Conservation (phyloP, 768 basidiomycete genomes). For the Paxillus rubicundulus region DNA sequence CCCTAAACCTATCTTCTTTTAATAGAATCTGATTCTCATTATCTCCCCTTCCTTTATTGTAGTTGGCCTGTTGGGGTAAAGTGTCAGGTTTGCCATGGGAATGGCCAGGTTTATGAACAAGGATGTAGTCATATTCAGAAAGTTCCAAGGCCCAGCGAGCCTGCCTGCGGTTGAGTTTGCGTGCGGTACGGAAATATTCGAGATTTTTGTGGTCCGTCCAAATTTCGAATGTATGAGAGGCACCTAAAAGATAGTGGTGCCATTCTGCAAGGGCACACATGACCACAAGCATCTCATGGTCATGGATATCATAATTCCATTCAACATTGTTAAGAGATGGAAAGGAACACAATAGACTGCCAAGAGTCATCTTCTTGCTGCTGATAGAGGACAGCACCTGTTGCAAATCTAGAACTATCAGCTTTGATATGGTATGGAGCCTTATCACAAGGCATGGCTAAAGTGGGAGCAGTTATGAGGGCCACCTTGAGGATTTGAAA, state of each 20-base stretch:
- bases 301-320: slow-evolving; percentile 13
- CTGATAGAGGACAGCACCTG: slow-evolving; percentile 32
- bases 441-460: slow-evolving; percentile 11
- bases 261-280: slow-evolving; percentile 34
- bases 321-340: too few relatives aligned
- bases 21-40: too few relatives aligned
- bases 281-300: slow-evolving; percentile 50
- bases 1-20: too few relatives aligned
- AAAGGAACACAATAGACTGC: slow-evolving; percentile 22
- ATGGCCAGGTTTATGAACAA: slow-evolving; percentile 35
- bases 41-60: too few relatives aligned
- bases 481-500: slow-evolving; percentile 31
- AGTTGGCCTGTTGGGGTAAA: too few relatives aligned
- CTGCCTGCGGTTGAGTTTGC: slow-evolving; percentile 42
- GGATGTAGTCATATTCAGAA: slow-evolving; percentile 32
- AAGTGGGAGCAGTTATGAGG: slow-evolving; percentile 25
- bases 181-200: slow-evolving; percentile 25
- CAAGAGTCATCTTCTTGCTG: slow-evolving; percentile 19
- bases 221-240: not conserved
- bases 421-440: slow-evolving; percentile 24
- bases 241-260: slow-evolving; percentile 22
- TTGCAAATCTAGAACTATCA: slow-evolving; percentile 32
- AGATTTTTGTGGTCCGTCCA: slow-evolving; percentile 18
- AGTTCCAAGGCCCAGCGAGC: slow-evolving; percentile 41
- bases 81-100: too few relatives aligned